Evolutionary conservation across 179 eudicot species (phyloP).

Genomic region (Actinidia polygama): DNA sequence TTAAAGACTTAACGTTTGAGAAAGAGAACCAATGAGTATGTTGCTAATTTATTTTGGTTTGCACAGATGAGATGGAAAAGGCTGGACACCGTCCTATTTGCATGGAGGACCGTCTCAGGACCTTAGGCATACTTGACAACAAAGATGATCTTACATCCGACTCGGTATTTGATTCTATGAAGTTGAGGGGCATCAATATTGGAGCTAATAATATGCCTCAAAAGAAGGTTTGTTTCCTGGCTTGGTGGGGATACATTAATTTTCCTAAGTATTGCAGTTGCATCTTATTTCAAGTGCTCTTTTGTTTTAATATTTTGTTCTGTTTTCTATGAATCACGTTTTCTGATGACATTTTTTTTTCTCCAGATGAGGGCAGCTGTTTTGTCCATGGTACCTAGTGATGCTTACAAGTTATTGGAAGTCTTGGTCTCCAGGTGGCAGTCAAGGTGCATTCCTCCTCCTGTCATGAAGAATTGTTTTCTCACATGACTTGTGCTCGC

Average conservation of each 20-base stretch:
- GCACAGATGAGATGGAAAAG: constrained; percentile 41
- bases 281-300: not conserved
- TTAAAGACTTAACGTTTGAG: not conserved
- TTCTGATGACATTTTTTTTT: constrained; percentile 16
- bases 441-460: constrained; percentile 57
- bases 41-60: not conserved
- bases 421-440: constrained; percentile 70
- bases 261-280: constrained; percentile 2
- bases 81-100: constrained; percentile 40
- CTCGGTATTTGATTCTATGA: constrained; percentile 33
- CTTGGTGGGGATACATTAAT: not conserved
- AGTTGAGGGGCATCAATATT: constrained; percentile 60
- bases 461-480: not conserved
- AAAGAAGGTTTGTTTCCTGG: constrained; percentile 60
- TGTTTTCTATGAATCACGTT: constrained; percentile 1
- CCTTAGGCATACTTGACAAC: constrained; percentile 58
- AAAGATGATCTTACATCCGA: constrained; percentile 38
- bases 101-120: constrained; percentile 80
- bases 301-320: not conserved
- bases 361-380: constrained; percentile 72
- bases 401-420: constrained; percentile 58
- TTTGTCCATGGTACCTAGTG: constrained; percentile 57
- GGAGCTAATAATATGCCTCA: constrained; percentile 52
- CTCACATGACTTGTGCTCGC: not conserved
- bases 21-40: not conserved